Conservation (phyloP, 371 early-diverging fungal genomes). For the Haplosporangium sp. region DNA sequence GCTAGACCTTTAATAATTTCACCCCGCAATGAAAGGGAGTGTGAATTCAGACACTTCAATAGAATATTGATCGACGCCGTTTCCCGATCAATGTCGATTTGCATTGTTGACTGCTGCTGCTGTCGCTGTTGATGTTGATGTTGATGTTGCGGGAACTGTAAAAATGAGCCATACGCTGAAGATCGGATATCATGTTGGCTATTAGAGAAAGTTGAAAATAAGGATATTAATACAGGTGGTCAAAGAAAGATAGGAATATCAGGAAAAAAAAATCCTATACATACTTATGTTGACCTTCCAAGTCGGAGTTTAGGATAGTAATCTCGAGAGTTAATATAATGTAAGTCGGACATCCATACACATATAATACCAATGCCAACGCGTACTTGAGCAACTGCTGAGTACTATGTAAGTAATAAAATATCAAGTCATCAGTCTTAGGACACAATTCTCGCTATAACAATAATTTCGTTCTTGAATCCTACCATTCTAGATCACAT, state of each 20-base stretch:
- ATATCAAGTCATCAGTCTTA: too few relatives aligned
- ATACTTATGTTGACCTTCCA: conserved; percentile 14
- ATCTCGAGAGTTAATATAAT: conserved; percentile 25
- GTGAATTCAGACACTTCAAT: conserved; percentile 27
- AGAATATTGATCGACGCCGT: conserved; percentile 19
- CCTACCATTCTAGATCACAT: conserved; percentile 31
- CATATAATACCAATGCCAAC: conserved; percentile 35
- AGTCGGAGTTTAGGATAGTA: conserved; percentile 6
- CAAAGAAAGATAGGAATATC: background rate
- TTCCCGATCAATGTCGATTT: conserved; percentile 18
- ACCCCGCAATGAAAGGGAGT: conserved; percentile 25
- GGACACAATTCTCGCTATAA: too few relatives aligned
- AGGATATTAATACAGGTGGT: background rate
- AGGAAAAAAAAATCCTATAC: background rate
- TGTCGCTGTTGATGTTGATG: conserved; percentile 25
- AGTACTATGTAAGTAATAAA: conserved; percentile 5
- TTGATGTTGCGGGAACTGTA: conserved; percentile 9
- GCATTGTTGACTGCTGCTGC: conserved; percentile 16
- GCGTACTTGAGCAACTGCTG: conserved; percentile 40
- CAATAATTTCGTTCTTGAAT: too few relatives aligned
- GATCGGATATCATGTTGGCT: conserved; percentile 17
- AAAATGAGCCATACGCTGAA: background rate
- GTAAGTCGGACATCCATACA: conserved; percentile 37
- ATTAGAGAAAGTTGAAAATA: background rate
- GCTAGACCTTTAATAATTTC: conserved; percentile 30